Evolutionary conservation across 179 eudicot genomes (phyloP).

Genomic region (Silene coronaria): DNA sequence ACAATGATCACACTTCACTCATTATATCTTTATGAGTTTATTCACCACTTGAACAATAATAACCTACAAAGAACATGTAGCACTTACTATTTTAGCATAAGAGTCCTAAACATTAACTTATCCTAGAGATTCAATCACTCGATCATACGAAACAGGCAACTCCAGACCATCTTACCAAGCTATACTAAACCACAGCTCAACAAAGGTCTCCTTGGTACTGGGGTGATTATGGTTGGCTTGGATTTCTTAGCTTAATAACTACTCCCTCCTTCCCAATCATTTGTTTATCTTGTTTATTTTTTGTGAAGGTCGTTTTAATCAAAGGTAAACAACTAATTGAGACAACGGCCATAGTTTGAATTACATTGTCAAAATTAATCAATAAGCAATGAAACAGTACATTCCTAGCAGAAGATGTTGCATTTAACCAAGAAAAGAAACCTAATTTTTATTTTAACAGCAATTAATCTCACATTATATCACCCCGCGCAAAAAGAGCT

Average conservation of each 20-base stretch:
- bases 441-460: not conserved
- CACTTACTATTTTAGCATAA: not conserved
- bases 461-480: not conserved
- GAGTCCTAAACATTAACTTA: not conserved
- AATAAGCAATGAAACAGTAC: not conserved
- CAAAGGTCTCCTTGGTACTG: too few species aligned
- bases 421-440: not conserved
- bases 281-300: too few species aligned
- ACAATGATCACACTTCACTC: not conserved
- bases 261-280: not conserved
- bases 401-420: not conserved
- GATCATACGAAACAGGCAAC: not conserved
- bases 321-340: too few species aligned
- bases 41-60: not conserved
- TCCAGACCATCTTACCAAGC: too few species aligned
- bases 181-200: constrained; percentile 12
- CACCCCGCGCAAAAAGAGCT: constrained; percentile 1
- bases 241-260: too few species aligned
- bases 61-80: not conserved
- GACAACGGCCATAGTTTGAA: too few species aligned
- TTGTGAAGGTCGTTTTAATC: too few species aligned
- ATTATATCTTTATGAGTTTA: not conserved
- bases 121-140: not conserved
- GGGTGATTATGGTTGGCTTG: too few species aligned
- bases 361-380: too few species aligned